Percentiles rank a stretch among this genome's conserved stretches.
phyloP scores from a whole-genome alignment of 2,329 filamentous ascomycete species.

The Cryoendolithus antarcticus region DNA sequence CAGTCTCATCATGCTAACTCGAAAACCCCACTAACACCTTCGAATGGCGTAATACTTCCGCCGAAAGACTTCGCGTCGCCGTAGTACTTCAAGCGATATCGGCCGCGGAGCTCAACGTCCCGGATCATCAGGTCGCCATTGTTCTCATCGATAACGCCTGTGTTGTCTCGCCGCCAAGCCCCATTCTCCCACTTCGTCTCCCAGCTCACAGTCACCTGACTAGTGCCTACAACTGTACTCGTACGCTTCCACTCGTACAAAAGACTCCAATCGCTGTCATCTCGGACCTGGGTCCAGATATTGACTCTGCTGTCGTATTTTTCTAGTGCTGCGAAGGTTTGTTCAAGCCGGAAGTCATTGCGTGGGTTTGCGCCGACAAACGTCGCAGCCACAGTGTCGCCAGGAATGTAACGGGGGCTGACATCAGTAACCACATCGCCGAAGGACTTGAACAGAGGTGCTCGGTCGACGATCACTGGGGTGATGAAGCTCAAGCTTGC shows the following conservation, averaged over 20 bases:
- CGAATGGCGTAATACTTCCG: constrained; percentile 53
- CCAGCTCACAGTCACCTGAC: constrained; percentile 70
- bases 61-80: constrained; percentile 64
- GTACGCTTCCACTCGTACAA: constrained; percentile 69
- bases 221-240: constrained; percentile 57
- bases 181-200: constrained; percentile 48
- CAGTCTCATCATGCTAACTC: constrained; percentile 12
- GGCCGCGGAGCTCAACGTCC: constrained; percentile 37
- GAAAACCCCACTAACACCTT: constrained; percentile 52
- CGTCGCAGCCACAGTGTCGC: constrained; percentile 49
- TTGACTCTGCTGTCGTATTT: constrained; percentile 33
- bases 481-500: constrained; percentile 69
- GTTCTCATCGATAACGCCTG: constrained; percentile 8
- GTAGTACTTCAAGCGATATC: constrained; percentile 71
- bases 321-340: constrained; percentile 69
- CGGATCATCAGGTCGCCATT: constrained; percentile 16
- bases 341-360: constrained; percentile 70
- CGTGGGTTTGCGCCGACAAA: constrained; percentile 85
- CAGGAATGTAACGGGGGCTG: constrained; percentile 40
- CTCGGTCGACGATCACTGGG: constrained; percentile 61
- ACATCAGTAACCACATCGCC: constrained; percentile 50
- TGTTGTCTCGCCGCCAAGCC: constrained; percentile 25
- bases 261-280: constrained; percentile 73
- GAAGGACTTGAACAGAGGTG: constrained; percentile 54
- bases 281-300: constrained; percentile 53